Base-by-base conservation (phyloP, 768 basidiomycete species). In the Leucosporidium scottii region DNA sequence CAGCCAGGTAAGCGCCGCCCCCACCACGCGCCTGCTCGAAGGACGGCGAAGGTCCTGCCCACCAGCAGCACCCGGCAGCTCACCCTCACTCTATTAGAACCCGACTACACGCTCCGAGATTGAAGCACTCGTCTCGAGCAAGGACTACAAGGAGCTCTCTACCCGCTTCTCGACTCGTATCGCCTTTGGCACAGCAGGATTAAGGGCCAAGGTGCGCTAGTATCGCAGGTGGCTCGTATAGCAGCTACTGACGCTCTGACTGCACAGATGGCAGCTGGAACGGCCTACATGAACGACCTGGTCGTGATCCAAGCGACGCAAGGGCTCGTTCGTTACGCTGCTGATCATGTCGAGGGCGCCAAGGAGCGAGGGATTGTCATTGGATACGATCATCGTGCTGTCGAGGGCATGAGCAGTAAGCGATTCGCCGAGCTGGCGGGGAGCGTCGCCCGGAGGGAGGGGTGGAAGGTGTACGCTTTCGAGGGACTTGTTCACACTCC, bases 281-380 rank as follows among this genome's bases (percentile, higher is more conserved):
- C 87, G 84, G 83, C 88, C n/a, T 83, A 88, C 64, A 92, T 93
- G 89, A 93, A 93, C 75, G 89, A 92, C 77, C 78, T 93, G 65
- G 88, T 39, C 56, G 61, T 53, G 4, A 39, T 74, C 20, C 75
- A 76, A 54, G 74, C 75, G 3, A 65, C 71, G 25, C 64, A 73
- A 31, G 73, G 74, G 9, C 61, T 73, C 12, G 69, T 60, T 18
- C 56, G 69, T 27, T 70, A 71, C 39, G 65, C 73, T n/a, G 39
- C 51, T 10, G 47, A 62, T 31, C 30, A 47, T 10, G 54, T 47
- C 10, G 44, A 27, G 2, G 21, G 34, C 0, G 88, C 89, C 47
- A 75, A 78, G 59, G 72, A 76, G 13, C 83, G 85, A 31, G 91
- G 91, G 0, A 80, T 91, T 51, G 90, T 93, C 49, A 82, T 93